Percentiles rank a stretch among this genome's conserved stretches.
These are phyloP conservation scores for Cercospora citrullina DNA, from an alignment of 2,329 filamentous ascomycete species.

Conservation along the genomic window DNA sequence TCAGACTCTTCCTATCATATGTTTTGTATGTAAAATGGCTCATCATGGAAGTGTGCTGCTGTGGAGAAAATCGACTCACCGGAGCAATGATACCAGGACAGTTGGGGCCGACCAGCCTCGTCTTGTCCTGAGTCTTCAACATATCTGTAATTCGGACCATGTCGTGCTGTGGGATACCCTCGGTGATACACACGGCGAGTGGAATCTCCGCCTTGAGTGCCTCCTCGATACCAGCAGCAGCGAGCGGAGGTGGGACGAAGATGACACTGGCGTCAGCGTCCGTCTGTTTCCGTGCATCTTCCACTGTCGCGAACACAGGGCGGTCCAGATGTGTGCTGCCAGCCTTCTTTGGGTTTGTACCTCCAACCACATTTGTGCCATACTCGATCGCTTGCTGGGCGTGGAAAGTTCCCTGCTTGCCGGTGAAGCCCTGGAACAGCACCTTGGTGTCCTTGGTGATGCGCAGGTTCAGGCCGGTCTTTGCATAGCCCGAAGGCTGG, in stretches of 20 bases:
- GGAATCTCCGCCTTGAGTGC: constrained; percentile 90
- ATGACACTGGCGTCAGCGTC: constrained; percentile 90
- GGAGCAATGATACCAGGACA: constrained; percentile 95
- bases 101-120: constrained; percentile 93
- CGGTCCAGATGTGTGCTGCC: constrained; percentile 84
- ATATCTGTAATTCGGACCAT: constrained; percentile 99
- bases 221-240: constrained; percentile 94
- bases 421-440: constrained; percentile 95
- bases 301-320: constrained; percentile 89
- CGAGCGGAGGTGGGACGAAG: constrained; percentile 94
- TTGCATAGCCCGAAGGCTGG: constrained; percentile 45
- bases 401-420: constrained; percentile 76
- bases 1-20: constrained; percentile 45
- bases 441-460: constrained; percentile 94
- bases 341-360: constrained; percentile 99
- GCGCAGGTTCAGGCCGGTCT: constrained; percentile 67
- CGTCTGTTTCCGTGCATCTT: constrained; percentile 84
- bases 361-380: constrained; percentile 95
- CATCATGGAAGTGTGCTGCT: constrained; percentile 21
- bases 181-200: constrained; percentile 94
- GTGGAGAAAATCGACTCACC: constrained; percentile 43
- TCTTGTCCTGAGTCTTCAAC: constrained; percentile 96
- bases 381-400: constrained; percentile 98
- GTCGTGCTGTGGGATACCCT: constrained; percentile 97
- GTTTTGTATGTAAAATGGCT: constrained; percentile 32